These are phyloP conservation scores for Melampsora americana DNA, from an alignment of 1,284 basidiomycete genomes.

Conservation along the genomic window DNA sequence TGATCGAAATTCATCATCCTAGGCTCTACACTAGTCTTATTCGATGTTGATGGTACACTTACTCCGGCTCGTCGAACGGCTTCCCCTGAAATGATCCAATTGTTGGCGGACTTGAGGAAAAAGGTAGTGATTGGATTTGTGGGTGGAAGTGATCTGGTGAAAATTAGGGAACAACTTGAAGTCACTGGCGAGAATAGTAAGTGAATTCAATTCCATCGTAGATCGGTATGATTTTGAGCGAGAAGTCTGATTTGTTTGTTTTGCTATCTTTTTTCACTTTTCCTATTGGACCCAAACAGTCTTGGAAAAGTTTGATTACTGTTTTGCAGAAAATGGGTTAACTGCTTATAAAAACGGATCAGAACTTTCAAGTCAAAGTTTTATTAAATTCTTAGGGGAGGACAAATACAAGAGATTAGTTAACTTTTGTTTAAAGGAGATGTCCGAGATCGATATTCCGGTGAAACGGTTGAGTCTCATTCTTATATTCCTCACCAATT, in stretches of 20 bases:
- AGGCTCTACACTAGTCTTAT: constrained; percentile 18
- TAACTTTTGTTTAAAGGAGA: constrained; percentile 87
- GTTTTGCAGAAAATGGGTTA: constrained; percentile 91
- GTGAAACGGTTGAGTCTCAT: constrained; percentile 72
- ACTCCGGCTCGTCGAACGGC: constrained; percentile 67
- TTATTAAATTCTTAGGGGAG: constrained; percentile 88
- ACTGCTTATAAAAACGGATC: constrained; percentile 81
- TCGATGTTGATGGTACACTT: constrained; percentile 83
- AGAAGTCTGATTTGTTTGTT: background rate
- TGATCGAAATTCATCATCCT: background rate
- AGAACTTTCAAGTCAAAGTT: constrained; percentile 72
- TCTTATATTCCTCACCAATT: background rate
- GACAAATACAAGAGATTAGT: constrained; percentile 87
- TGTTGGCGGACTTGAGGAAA: constrained; percentile 68
- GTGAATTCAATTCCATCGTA: too few species aligned
- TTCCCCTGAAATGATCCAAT: constrained; percentile 66
- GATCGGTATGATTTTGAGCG: background rate
- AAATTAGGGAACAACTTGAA: constrained; percentile 78
- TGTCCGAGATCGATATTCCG: constrained; percentile 86
- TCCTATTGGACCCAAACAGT: constrained; percentile 57
- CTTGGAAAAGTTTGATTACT: constrained; percentile 80
- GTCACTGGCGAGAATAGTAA: constrained; percentile 48
- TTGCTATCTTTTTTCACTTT: background rate
- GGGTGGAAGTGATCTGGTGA: constrained; percentile 79
- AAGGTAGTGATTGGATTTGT: constrained; percentile 78